These are phyloP conservation scores for Pleurotus giganteus DNA, from an alignment of 768 basidiomycete genomes.

Conservation along the genomic window DNA sequence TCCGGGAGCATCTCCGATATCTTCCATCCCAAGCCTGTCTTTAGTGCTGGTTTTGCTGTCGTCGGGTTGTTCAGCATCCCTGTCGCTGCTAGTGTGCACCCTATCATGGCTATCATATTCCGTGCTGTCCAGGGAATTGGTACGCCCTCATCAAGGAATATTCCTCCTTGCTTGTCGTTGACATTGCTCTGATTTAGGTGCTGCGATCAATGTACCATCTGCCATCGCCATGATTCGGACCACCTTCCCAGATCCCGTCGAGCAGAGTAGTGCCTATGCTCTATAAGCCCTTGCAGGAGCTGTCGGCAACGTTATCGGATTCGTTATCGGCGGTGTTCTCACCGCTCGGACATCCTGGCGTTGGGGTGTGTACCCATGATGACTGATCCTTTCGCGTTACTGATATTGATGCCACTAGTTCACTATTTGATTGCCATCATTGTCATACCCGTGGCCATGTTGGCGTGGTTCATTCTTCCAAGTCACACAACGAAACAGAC, in stretches of 20 bases:
- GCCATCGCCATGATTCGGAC: slow-evolving; percentile 40
- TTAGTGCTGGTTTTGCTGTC: slow-evolving; percentile 12
- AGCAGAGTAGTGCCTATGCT: slow-evolving; percentile 43
- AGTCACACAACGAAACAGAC: background rate
- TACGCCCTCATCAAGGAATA: background rate
- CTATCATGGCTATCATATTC: slow-evolving; percentile 12
- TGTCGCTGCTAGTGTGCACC: slow-evolving; percentile 7
- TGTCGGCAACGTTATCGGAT: slow-evolving; percentile 39
- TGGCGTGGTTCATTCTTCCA: slow-evolving; percentile 15
- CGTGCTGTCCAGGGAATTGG: slow-evolving; percentile 16
- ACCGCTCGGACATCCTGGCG: slow-evolving; percentile 34
- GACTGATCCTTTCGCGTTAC: background rate
- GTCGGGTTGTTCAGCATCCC: slow-evolving; percentile 11
- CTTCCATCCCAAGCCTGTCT: slow-evolving; percentile 19
- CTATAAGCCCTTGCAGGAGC: slow-evolving; percentile 44
- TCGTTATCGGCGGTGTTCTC: slow-evolving; percentile 40
- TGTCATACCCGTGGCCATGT: slow-evolving; percentile 15
- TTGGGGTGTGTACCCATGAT: slow-evolving; percentile 27
- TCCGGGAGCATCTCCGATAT: slow-evolving; percentile 16
- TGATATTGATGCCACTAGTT: slow-evolving; percentile 14
- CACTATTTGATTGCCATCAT: slow-evolving; percentile 45
- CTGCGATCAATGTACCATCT: slow-evolving; percentile 44
- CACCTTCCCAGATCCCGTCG: slow-evolving; percentile 37
- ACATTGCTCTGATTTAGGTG: slow-evolving; percentile 22
- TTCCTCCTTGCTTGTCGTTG: too few relatives aligned